Conservation (phyloP, 495 filamentous ascomycete genomes). For the Penicillium desertorum region DNA sequence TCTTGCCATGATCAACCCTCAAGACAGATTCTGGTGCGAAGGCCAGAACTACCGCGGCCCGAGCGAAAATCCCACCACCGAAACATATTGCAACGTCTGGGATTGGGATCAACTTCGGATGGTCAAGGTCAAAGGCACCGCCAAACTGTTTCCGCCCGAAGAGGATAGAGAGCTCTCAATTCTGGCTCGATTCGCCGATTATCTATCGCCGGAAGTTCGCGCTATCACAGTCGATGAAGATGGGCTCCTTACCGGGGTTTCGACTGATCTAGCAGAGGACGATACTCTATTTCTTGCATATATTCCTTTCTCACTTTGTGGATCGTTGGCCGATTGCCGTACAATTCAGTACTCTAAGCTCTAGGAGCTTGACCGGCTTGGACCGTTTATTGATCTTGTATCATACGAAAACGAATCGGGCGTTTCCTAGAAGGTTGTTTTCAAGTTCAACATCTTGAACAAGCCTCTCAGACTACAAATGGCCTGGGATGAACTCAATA, state of each 20-base stretch:
- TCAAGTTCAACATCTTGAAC: conserved; percentile 25
- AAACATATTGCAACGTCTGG: conserved; percentile 26
- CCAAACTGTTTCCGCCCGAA: conserved; percentile 25
- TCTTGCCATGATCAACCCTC: conserved; percentile 10
- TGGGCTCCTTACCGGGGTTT: conserved; percentile 22
- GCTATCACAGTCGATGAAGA: conserved; percentile 26
- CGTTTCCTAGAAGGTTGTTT: conserved; percentile 15
- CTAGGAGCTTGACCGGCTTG: conserved; percentile 23
- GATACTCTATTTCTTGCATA: conserved; percentile 21
- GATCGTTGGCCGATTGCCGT: conserved; percentile 19
- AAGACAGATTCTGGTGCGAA: conserved; percentile 21
- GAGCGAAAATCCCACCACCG: conserved; percentile 13
- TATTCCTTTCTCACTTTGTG: conserved; percentile 16
- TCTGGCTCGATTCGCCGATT: conserved; percentile 22
- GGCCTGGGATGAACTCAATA: conserved; percentile 39
- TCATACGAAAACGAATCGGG: conserved; percentile 17
- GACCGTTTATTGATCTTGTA: conserved; percentile 14
- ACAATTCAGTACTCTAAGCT: conserved; percentile 13
- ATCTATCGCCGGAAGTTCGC: conserved; percentile 19
- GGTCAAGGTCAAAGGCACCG: conserved; percentile 28
- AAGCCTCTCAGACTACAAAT: conserved; percentile 22
- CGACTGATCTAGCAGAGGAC: conserved; percentile 25
- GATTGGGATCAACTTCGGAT: conserved; percentile 25
- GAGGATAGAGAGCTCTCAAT: conserved; percentile 17
- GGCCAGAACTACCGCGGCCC: conserved; percentile 20